Evolutionary conservation across 2,329 filamentous ascomycete genomes (phyloP).

Genomic region (Cylindrodendrum hubeiense): DNA sequence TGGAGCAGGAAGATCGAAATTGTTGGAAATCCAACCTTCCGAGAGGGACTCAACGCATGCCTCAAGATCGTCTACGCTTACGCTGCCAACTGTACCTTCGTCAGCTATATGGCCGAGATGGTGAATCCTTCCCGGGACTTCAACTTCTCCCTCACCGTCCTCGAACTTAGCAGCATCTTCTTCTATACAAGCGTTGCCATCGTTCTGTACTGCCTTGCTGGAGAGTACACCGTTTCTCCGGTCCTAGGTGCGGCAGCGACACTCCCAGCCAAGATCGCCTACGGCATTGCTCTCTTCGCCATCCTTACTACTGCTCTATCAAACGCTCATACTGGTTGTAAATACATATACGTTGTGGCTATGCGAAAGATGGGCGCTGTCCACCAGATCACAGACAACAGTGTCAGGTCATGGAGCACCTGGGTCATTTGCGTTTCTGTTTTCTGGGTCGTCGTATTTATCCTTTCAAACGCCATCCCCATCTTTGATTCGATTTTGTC

Average conservation of each 20-base stretch:
- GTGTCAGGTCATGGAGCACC: slow-evolving; percentile 41
- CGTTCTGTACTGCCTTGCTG: slow-evolving; percentile 40
- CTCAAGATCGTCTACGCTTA: slow-evolving; percentile 42
- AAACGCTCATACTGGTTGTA: slow-evolving; percentile 43
- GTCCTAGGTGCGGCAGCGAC: slow-evolving; percentile 39
- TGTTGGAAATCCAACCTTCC: slow-evolving; percentile 37
- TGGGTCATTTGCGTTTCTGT: slow-evolving; percentile 38
- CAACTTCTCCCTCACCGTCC: slow-evolving; percentile 33
- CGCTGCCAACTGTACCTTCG: slow-evolving; percentile 43
- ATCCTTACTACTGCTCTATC: slow-evolving; percentile 40
- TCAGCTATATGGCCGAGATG: slow-evolving; percentile 47
- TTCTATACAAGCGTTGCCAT: slow-evolving; percentile 43
- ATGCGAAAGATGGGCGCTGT: slow-evolving; percentile 36
- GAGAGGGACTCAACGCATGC: slow-evolving; percentile 39
- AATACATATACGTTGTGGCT: slow-evolving; percentile 38
- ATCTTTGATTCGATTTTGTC: slow-evolving; percentile 46
- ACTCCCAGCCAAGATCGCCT: slow-evolving; percentile 42
- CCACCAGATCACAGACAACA: slow-evolving; percentile 37
- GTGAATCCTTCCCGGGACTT: slow-evolving; percentile 37
- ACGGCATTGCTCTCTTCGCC: slow-evolving; percentile 41
- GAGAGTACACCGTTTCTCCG: slow-evolving; percentile 37
- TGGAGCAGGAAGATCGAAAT: slow-evolving; percentile 38
- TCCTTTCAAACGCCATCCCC: slow-evolving; percentile 44
- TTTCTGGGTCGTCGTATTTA: slow-evolving; percentile 44
- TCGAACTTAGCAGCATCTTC: slow-evolving; percentile 40